Evolutionary conservation across 2,329 filamentous ascomycete species (phyloP).

Genomic region (Ceratocystiopsis sp.): DNA sequence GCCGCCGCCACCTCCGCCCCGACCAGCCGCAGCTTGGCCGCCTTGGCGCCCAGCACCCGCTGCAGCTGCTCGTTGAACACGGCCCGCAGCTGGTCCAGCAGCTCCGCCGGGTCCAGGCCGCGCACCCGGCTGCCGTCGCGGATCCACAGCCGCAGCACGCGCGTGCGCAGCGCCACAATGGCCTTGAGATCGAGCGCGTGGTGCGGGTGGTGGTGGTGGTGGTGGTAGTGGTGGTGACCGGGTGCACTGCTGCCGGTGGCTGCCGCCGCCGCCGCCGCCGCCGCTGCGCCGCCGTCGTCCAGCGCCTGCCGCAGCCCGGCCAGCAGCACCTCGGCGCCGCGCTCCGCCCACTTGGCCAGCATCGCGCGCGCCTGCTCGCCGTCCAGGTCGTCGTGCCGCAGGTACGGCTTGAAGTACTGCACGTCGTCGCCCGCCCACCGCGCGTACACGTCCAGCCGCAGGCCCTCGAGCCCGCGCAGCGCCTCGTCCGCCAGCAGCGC

Average conservation of each 20-base stretch:
- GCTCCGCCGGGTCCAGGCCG: slow-evolving; percentile 48
- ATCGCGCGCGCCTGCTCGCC: slow-evolving; percentile 41
- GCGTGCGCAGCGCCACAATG: slow-evolving; percentile 52
- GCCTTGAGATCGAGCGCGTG: slow-evolving; percentile 44
- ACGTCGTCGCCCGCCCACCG: slow-evolving; percentile 73
- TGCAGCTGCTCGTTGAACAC: slow-evolving; percentile 53
- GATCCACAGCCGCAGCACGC: slow-evolving; percentile 60
- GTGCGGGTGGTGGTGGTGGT: neutral
- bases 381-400: slow-evolving; percentile 61
- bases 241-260: neutral
- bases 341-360: slow-evolving; percentile 45
- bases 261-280: neutral
- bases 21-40: slow-evolving; percentile 46
- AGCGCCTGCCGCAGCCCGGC: slow-evolving; percentile 45
- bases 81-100: slow-evolving; percentile 51
- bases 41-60: slow-evolving; percentile 43
- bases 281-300: slow-evolving; percentile 11
- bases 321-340: slow-evolving; percentile 41
- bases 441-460: slow-evolving; percentile 62
- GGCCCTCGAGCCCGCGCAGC: slow-evolving; percentile 46
- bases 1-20: slow-evolving; percentile 45
- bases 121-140: slow-evolving; percentile 45
- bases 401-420: slow-evolving; percentile 70
- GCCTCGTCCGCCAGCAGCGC: slow-evolving; percentile 56
- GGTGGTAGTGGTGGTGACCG: too few species aligned